phyloP scores from a whole-genome alignment of 208 protist species.

The Histomonas meleagridis region DNA sequence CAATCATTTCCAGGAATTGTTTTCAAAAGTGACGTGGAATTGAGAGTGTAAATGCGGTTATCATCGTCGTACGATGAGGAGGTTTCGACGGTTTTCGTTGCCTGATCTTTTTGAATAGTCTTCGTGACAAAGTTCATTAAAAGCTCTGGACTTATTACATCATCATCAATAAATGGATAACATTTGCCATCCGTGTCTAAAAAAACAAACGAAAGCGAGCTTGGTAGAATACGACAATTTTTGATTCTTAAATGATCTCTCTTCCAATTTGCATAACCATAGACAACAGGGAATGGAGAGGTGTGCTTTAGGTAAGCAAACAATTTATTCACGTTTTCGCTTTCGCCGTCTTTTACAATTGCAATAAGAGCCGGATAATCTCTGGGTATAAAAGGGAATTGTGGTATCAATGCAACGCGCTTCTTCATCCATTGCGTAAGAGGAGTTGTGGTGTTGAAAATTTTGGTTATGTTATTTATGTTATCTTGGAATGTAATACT shows the following conservation, averaged over 20 bases:
- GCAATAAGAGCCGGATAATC: background rate
- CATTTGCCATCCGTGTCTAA: background rate
- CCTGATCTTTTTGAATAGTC: too few relatives aligned
- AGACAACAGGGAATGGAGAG: background rate
- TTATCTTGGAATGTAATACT: background rate
- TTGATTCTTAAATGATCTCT: background rate
- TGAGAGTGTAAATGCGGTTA: too few relatives aligned
- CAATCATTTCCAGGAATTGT: too few relatives aligned
- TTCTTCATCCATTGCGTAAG: background rate
- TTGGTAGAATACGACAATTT: background rate
- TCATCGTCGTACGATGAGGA: too few relatives aligned
- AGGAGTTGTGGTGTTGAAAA: background rate
- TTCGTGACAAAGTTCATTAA: background rate
- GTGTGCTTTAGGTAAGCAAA: background rate
- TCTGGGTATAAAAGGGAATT: background rate
- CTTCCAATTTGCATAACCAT: background rate
- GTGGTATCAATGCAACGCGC: background rate
- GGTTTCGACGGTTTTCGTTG: too few relatives aligned
- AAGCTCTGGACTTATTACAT: background rate
- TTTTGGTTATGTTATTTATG: background rate
- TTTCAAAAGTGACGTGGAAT: too few relatives aligned
- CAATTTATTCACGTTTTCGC: background rate
- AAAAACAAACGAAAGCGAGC: background rate
- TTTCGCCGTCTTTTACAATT: background rate
- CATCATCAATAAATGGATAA: background rate